Base-by-base conservation (phyloP, 1,284 basidiomycete species). In the Cutaneotrichosporon sp. region DNA sequence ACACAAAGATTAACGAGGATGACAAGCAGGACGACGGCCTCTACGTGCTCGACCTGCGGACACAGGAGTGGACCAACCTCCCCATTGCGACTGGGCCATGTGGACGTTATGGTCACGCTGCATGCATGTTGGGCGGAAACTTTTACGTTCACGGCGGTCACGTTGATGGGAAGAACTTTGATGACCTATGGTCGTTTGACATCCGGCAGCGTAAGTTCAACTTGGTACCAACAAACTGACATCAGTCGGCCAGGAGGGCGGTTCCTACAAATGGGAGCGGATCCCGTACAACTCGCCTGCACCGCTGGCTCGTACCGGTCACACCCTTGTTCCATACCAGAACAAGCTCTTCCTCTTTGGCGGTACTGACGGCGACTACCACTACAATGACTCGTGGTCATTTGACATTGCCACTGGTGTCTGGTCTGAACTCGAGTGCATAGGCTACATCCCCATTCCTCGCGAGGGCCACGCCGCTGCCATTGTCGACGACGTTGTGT, bases 331-430 rank as follows among this genome's bases (percentile, higher is more conserved):
- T 46, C 87, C 90, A 2, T 82, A 82, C 68, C 86, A 85, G 57
- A 88, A 96, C 66, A 86, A 85, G 61, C 84, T 99, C 55, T 84
- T 89, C 65, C 79, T 96, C 86, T 98, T 99, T 65, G 96, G 96
- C 43, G 96, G 96, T 48, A 99, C 96, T 5, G 96, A 99, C 66
- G 94, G 93, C 24, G 86, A 89, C 70, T 98, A 90, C 75, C 96
- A 98, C 74, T 99, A 99, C 78, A 98, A 98, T 74, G 96, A 99
- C 70, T 98, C 94, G 5, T 99, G 96, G 96, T 82, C 86, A 24
- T 97, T 91, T 74, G 92, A 97, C 72, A 79, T 92, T 42, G 80
- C 80, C 27, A 87, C 90, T 0, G 81, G 82, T 53, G 81, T 77
- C 44, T 99, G 96, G 96, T 81, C 86, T 12, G 96, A 99, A 72